Conservation (phyloP, 2,329 filamentous ascomycete species). For the Pezicula carpinea region DNA sequence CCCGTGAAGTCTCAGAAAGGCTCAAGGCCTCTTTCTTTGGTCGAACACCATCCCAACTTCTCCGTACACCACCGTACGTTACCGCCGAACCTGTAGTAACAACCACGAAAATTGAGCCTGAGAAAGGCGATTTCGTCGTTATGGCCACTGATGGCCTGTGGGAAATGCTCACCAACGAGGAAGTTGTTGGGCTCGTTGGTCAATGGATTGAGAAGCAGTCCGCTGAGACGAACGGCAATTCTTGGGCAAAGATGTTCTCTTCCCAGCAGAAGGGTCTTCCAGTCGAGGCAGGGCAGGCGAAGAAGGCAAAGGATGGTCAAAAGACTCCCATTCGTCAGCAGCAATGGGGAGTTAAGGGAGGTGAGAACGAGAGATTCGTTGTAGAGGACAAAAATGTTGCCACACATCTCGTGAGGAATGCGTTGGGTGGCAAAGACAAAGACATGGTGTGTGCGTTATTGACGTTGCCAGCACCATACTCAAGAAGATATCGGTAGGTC, state of each 20-base stretch:
- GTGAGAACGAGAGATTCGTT: slow-evolving; percentile 76
- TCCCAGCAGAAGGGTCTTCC: slow-evolving; percentile 57
- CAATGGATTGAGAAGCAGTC: slow-evolving; percentile 88
- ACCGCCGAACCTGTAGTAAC: slow-evolving; percentile 94
- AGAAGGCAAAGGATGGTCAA: slow-evolving; percentile 59
- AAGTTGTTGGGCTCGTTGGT: slow-evolving; percentile 92
- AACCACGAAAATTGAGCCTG: slow-evolving; percentile 84
- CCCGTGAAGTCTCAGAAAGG: slow-evolving; percentile 73
- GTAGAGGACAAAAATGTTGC: slow-evolving; percentile 95
- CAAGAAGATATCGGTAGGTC: slow-evolving; percentile 77
- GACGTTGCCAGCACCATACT: slow-evolving; percentile 87
- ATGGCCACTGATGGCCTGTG: slow-evolving; percentile 95
- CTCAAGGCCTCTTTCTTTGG: slow-evolving; percentile 86
- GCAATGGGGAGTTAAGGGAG: slow-evolving; percentile 81
- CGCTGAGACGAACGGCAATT: slow-evolving; percentile 30
- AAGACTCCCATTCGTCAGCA: slow-evolving; percentile 81
- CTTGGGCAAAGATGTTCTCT: slow-evolving; percentile 65
- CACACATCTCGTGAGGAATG: slow-evolving; percentile 92
- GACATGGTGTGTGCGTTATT: slow-evolving; percentile 92
- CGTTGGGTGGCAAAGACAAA: slow-evolving; percentile 84
- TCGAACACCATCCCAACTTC: slow-evolving; percentile 66
- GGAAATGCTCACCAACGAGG: slow-evolving; percentile 99
- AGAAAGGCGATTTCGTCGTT: slow-evolving; percentile 90
- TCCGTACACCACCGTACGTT: slow-evolving; percentile 93
- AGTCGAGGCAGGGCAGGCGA: slow-evolving; percentile 60